These are phyloP conservation scores for Chalciporus chontae DNA, from an alignment of 768 basidiomycete species.

Conservation along the genomic window DNA sequence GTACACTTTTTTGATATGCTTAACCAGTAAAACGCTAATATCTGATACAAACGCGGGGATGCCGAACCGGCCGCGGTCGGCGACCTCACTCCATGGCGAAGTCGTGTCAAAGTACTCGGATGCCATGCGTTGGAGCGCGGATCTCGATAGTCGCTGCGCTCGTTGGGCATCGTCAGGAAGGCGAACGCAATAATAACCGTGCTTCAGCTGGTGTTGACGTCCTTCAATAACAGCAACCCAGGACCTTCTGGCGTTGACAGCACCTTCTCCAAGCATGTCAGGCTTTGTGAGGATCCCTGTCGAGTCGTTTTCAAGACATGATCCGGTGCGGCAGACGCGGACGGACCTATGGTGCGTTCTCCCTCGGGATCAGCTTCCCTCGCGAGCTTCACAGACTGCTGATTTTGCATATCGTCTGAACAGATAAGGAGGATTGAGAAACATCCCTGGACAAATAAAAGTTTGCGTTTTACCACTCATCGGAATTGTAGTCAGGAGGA, in stretches of 20 bases:
- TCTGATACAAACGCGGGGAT: conserved; percentile 47
- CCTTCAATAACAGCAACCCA: conserved; percentile 58
- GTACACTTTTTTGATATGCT: conserved; percentile 43
- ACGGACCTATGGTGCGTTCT: conserved; percentile 46
- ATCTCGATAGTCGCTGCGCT: conserved; percentile 30
- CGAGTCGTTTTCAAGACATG: too few species aligned
- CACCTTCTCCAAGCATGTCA: conserved; percentile 47
- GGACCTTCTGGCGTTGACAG: conserved; percentile 33
- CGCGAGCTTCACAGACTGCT: conserved; percentile 54
- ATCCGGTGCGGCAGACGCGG: too few species aligned
- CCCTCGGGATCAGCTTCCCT: conserved; percentile 50
- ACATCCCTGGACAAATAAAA: background rate
- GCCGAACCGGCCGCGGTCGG: conserved; percentile 49
- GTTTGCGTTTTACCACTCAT: conserved; percentile 46
- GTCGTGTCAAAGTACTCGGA: conserved; percentile 44
- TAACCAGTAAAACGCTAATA: conserved; percentile 50
- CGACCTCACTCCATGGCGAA: conserved; percentile 51
- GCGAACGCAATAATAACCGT: conserved; percentile 66
- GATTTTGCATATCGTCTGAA: conserved; percentile 67
- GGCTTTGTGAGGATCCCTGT: conserved; percentile 67
- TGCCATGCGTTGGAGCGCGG: conserved; percentile 37
- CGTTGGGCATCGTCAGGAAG: conserved; percentile 61
- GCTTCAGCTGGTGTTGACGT: conserved; percentile 40
- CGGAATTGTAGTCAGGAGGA: conserved; percentile 65
- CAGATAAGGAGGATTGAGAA: background rate